Conservation (phyloP, 2,329 filamentous ascomycete genomes). For the Ophiocordyceps camponoti-leonardi region DNA sequence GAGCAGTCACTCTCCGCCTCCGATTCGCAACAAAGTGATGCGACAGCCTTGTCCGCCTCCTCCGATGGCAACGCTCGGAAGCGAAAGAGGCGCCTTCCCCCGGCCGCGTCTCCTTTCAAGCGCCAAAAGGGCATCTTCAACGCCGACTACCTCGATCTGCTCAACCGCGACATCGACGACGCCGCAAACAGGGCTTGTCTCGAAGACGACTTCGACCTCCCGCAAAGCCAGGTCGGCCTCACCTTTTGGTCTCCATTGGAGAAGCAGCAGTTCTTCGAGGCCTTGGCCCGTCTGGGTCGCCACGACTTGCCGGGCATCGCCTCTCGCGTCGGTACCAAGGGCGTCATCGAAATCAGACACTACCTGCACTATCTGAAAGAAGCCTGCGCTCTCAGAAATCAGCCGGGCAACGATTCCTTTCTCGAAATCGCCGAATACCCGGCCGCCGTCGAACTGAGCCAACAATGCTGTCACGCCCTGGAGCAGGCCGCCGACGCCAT, state of each 20-base stretch:
- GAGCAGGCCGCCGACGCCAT: conserved; percentile 53
- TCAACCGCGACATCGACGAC: conserved; percentile 42
- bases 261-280: conserved; percentile 52
- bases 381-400: conserved; percentile 22
- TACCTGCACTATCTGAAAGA: conserved; percentile 48
- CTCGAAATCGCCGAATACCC: conserved; percentile 41
- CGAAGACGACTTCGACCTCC: conserved; percentile 13
- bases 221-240: conserved; percentile 44
- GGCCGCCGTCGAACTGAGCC: conserved; percentile 55
- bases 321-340: conserved; percentile 49
- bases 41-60: background rate
- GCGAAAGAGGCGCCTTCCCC: background rate
- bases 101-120: conserved; percentile 18
- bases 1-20: conserved; percentile 1
- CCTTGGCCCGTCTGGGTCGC: conserved; percentile 45
- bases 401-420: conserved; percentile 12
- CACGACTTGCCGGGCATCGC: conserved; percentile 47
- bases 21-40: background rate
- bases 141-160: conserved; percentile 27
- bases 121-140: conserved; percentile 25
- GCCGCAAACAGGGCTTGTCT: conserved; percentile 21
- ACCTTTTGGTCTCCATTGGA: conserved; percentile 54
- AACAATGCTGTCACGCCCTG: conserved; percentile 45
- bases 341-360: conserved; percentile 52
- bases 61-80: background rate